Percentiles rank a stretch among this genome's conserved stretches.
Conservation (phyloP, 306 rosid species). For the Fagus sylvatica region DNA sequence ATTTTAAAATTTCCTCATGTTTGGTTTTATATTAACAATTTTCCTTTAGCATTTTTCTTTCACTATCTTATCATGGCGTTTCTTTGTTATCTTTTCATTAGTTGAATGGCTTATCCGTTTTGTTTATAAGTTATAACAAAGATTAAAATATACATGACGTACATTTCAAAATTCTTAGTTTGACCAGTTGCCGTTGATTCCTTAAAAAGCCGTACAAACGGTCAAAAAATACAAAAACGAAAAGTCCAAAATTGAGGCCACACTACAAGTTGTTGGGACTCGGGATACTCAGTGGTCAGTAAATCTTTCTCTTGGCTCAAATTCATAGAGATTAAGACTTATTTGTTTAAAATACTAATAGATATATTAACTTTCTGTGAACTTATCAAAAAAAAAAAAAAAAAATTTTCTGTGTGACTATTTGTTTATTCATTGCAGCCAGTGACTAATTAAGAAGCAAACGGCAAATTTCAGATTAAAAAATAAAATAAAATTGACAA, state of each 20-base stretch:
- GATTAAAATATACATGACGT: neutral
- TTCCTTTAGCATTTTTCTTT: neutral
- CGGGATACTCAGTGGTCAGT: neutral
- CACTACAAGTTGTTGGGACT: constrained; percentile 7
- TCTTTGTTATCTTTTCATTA: neutral
- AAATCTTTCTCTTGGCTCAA: neutral
- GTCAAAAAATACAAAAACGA: constrained; percentile 19
- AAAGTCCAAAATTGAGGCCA: neutral
- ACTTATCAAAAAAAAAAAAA: too few relatives aligned
- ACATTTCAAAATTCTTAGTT: constrained; percentile 13
- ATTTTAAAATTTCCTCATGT: neutral
- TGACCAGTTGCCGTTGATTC: constrained; percentile 32
- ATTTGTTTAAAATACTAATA: too few relatives aligned
- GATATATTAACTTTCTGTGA: too few relatives aligned
- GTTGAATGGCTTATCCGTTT: neutral
- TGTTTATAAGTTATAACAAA: neutral
- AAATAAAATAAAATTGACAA: too few relatives aligned
- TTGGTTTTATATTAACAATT: neutral
- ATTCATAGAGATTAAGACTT: neutral
- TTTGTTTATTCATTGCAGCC: too few relatives aligned
- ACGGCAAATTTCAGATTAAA: too few relatives aligned
- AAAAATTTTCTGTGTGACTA: too few relatives aligned
- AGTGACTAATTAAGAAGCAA: too few relatives aligned
- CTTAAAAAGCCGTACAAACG: constrained; percentile 44
- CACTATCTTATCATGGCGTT: neutral